Evolutionary conservation across 306 rosid species (phyloP), one percentile per base, ranked within the genome.

Genomic region (Medicago arabica): DNA sequence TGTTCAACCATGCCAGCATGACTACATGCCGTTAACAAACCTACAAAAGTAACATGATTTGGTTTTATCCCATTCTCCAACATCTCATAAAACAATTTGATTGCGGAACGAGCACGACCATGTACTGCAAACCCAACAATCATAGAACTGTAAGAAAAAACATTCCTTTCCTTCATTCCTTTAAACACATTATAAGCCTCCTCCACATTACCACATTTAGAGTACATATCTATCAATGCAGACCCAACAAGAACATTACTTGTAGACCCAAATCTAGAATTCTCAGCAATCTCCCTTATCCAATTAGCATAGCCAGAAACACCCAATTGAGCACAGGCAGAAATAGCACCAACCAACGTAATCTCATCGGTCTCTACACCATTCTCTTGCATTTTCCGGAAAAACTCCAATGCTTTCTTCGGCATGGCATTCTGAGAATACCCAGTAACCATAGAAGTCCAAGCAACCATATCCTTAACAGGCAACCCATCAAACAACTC

Each of bases 381-480:
- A 2, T 23, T 78, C 28, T 78, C 73, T 16, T 43, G 80, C 90
- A 91, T 83, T 70, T 14, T 77, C 57, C 58, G 73, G 23, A 91
- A 93, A 82, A 80, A 61, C 41, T 87, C 84, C 80, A 93, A 68
- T 0, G 96, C 98, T 47, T 84, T 88, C 63, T 72, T 75, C 0
- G 97, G 96, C 83, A 67, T 86, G 46, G 86, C 92, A 79, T 93
- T 91, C 65, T 93, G 94, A 2, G 96, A 89, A 77, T 86, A 93
- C 9, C 97, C 97, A 1, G 82, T 88, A 44, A 93, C 85, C 92
- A 93, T 87, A 0, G 96, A 85, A 13, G 96, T 93, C 98, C 98
- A 93, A 13, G 84, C 88, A 83, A 93, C 96, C 86, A 83, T 88
- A 85, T 93, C 97, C 74, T 89, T 93, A 70, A 43, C 62, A 0